Percentiles rank a stretch among this genome's conserved stretches.
Evolutionary conservation across 139 green algal genomes (phyloP).

Genomic region (Nannochloris sp.): DNA sequence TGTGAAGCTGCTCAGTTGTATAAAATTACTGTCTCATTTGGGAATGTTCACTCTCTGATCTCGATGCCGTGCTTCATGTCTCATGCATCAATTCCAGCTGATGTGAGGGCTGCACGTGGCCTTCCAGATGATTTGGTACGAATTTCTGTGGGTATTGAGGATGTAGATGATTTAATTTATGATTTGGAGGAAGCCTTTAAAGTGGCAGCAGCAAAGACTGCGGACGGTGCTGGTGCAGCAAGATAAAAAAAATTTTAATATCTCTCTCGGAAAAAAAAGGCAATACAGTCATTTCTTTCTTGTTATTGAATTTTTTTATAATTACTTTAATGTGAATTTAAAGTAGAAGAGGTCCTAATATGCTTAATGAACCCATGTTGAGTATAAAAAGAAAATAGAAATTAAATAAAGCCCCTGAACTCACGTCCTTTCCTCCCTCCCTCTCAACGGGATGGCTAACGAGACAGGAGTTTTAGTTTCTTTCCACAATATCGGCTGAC

Average conservation of each 20-base stretch:
- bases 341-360: no score
- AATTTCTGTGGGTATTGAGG: conserved; percentile 86
- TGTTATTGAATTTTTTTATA: background rate
- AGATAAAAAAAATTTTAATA: background rate
- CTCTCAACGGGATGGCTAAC: conserved; percentile 4
- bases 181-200: conserved; percentile 55
- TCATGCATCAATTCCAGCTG: conserved; percentile 85
- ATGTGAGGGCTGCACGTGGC: conserved; percentile 76
- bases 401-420: background rate
- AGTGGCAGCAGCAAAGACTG: background rate
- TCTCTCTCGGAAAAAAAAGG: background rate
- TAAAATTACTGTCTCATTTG: conserved; percentile 91
- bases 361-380: background rate
- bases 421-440: no score
- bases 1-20: conserved; percentile 82
- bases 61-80: conserved; percentile 99
- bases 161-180: conserved; percentile 73
- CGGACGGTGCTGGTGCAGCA: background rate
- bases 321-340: background rate
- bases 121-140: conserved; percentile 93
- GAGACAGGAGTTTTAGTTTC: background rate
- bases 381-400: background rate
- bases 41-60: conserved; percentile 73
- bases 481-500: background rate
- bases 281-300: background rate